These are phyloP conservation scores for Trichosporon sp. DNA, from an alignment of 1,284 basidiomycete genomes.

Conservation along the genomic window DNA sequence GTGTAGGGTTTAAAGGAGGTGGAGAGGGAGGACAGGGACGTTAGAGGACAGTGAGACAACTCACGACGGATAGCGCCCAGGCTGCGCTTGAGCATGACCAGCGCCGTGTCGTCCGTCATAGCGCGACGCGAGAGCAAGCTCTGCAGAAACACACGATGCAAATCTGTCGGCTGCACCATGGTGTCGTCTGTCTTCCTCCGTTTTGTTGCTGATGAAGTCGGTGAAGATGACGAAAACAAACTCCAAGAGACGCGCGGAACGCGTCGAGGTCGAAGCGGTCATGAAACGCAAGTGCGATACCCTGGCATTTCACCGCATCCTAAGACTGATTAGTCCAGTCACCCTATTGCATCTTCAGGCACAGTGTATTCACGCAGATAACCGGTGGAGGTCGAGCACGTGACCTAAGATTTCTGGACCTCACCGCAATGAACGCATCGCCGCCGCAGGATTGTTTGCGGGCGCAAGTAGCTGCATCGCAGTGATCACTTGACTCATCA, in stretches of 20 bases:
- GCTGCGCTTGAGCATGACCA: constrained; percentile 52
- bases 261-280: background rate
- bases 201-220: background rate
- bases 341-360: background rate
- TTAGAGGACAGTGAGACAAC: background rate
- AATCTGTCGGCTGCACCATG: constrained; percentile 40
- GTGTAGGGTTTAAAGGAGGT: background rate
- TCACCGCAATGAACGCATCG: background rate
- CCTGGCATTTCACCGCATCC: background rate
- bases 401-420: constrained; percentile 15
- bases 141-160: constrained; percentile 52
- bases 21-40: background rate
- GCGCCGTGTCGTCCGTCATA: constrained; percentile 42
- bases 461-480: background rate
- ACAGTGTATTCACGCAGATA: background rate
- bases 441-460: background rate
- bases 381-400: background rate
- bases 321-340: background rate
- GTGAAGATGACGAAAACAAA: background rate
- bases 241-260: background rate
- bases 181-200: background rate
- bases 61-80: constrained; percentile 38
- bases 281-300: background rate
- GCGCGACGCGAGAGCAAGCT: constrained; percentile 47
- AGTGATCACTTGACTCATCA: background rate